Base-by-base conservation (phyloP, 306 rosid genomes). In the Echinosophora koreensis region DNA sequence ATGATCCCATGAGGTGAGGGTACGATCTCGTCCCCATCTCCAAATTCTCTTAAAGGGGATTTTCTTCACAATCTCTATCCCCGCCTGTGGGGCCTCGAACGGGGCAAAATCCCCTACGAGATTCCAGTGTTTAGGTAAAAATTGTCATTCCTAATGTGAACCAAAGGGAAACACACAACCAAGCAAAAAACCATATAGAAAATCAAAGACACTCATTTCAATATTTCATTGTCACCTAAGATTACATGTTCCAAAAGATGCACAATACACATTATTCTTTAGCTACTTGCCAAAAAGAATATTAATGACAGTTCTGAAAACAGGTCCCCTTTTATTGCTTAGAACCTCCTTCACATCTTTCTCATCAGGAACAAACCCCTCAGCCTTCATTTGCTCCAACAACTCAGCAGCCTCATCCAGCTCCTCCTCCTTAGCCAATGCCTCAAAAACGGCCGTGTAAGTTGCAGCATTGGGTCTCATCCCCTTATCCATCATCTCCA, bases 401-500 rank as follows among this genome's bases (percentile, higher is more conserved):
- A 94, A 79, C 79, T 77, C 70, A 41, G 44, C 77, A 4, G 89
- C 98, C 69, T 87, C 96, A 11, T 69, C 93, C 59, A 60, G 58
- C 66, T 73, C 88, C 41, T 72, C 77, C 15, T 77, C 89, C 74
- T 47, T 82, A 0, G 77, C 87, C 80, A 94, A 76, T 0, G 83
- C 94, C 87, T 90, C 94, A 17, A 94, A 87, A 51, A 90, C 89
- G 0, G 79, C 88, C 1, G 80, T 73, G 8, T 89, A 94, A 0
- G 87, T 87, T 34, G 78, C 50, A 2, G 92, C 97, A 82, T 88
- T 91, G 9, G 97, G 96, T 30, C 35, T 68, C 89, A 86, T 86
- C 22, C 91, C 96, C 62, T 85, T 94, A 0, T 74, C 89, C 88
- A 89, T 62, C 94, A 91, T 91, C 50, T 94, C 96, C 81, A 89